phyloP scores from a whole-genome alignment of 306 rosid species.

The Glycine soja region DNA sequence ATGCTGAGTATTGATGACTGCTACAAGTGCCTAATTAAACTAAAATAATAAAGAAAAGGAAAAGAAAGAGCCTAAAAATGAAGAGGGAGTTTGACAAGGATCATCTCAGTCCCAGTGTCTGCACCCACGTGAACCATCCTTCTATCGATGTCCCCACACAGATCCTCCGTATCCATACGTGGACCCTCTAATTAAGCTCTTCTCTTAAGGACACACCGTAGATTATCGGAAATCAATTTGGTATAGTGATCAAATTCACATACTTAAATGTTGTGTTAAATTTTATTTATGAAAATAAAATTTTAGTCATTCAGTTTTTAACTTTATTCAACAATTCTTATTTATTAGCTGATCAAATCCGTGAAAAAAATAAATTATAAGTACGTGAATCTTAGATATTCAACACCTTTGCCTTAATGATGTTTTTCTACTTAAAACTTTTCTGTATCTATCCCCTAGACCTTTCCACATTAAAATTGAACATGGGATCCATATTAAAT shows the following conservation, averaged over 20 bases:
- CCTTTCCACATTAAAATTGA: background rate
- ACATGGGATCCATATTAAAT: background rate
- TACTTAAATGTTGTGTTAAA: no score
- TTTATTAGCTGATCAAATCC: background rate
- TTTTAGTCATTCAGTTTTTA: background rate
- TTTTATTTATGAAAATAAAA: no score
- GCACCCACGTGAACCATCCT: constrained; percentile 73
- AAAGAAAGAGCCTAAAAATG: background rate
- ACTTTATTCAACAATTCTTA: background rate
- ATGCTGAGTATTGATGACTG: constrained; percentile 14
- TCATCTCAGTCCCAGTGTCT: constrained; percentile 34
- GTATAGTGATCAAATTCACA: no score
- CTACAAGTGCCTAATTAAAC: constrained; percentile 11
- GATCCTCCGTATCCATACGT: constrained; percentile 81
- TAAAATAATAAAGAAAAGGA: background rate
- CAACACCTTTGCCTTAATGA: no score
- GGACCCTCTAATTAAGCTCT: constrained; percentile 55
- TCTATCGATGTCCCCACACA: constrained; percentile 62
- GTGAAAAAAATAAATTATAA: no score
- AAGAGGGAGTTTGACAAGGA: constrained; percentile 24
- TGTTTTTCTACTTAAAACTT: no score
- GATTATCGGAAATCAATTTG: background rate
- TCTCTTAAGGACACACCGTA: constrained; percentile 12
- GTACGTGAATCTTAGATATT: no score
- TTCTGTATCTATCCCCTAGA: background rate